Evolutionary conservation across 139 green algal genomes (phyloP), one percentile per base, ranked within the genome.

Genomic region (Ulvella scutata): DNA sequence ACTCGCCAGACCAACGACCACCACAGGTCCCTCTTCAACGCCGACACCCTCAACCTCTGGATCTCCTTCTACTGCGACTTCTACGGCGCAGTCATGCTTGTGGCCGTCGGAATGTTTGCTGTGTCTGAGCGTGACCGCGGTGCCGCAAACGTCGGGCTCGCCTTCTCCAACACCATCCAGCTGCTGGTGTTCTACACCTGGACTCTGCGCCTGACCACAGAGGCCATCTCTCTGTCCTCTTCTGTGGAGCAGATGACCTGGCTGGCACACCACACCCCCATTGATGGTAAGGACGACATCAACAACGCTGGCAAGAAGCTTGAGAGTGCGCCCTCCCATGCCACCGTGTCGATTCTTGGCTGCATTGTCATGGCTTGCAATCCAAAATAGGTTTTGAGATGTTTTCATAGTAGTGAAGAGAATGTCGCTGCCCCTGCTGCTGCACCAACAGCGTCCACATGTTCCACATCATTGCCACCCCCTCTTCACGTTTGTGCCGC

Each of bases 11-110:
- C 88, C 38, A 86, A 90, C 72, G 29, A 43, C 35, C 76, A 87
- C 74, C 82, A 88, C 79, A 78, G 84, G 61, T 80, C 85, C 2
- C 75, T 88, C 29, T 90, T 90, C 74, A 85, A 85, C 72, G 86
- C 82, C 0, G 85, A 90, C 77, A 79, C 82, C 60, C 82, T 80
- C 78, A 85, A 90, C 82, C 61, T 90, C 31, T 90, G 84, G 84
- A 80, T 90, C 34, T 84, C 85, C 34, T 90, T 90, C 77, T 86
- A 82, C 80, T 90, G 85, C 73, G 85, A 90, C 78, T 82, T 90
- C 43, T 86, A 84, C 72, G 85, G 85, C 9, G 83, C 85, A 9
- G 61, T 84, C 62, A 78, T 90, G 77, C 79, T 90, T 31, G 77
- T 88, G 23, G 83, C 82, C 4, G 86, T 85, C 29, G 84, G 79